Conservation (phyloP, 768 basidiomycete genomes). For the Podaxis pistillaris region DNA sequence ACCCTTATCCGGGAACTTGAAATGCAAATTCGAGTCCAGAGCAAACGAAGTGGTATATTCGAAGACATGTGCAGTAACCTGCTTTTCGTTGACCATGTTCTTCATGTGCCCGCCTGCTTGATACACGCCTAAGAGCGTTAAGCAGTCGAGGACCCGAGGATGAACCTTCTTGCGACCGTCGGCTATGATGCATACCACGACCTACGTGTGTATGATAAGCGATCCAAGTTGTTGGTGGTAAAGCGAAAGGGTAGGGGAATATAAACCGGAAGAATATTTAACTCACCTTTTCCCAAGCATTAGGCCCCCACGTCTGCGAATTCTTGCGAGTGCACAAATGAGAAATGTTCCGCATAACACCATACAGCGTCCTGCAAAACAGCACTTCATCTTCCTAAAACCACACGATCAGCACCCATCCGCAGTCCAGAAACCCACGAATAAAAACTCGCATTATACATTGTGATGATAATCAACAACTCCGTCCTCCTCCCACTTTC, state of each 20-base stretch:
- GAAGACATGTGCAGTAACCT: slow-evolving; percentile 68
- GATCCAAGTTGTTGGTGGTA: background rate
- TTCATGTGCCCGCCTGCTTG: slow-evolving; percentile 60
- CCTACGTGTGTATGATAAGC: slow-evolving; percentile 38
- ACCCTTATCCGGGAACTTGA: slow-evolving; percentile 88
- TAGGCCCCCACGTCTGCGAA: slow-evolving; percentile 93
- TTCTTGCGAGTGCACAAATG: slow-evolving; percentile 83
- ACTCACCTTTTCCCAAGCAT: slow-evolving; percentile 90
- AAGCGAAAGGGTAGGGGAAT: background rate
- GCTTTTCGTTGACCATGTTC: slow-evolving; percentile 46
- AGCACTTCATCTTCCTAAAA: slow-evolving; percentile 82
- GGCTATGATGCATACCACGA: slow-evolving; percentile 90
- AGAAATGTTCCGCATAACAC: slow-evolving; percentile 87
- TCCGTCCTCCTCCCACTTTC: slow-evolving; percentile 80
- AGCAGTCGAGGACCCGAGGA: slow-evolving; percentile 81
- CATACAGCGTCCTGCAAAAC: slow-evolving; percentile 91
- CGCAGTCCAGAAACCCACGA: background rate
- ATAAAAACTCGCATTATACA: slow-evolving; percentile 80
- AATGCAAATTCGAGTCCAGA: slow-evolving; percentile 75
- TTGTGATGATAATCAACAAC: slow-evolving; percentile 91
- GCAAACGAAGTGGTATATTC: slow-evolving; percentile 86
- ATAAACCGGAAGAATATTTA: background rate
- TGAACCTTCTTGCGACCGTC: slow-evolving; percentile 84
- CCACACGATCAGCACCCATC: slow-evolving; percentile 2
- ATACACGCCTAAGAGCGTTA: slow-evolving; percentile 92